Conservation (phyloP, 2,329 filamentous ascomycete species). For the Penicillium sp. region DNA sequence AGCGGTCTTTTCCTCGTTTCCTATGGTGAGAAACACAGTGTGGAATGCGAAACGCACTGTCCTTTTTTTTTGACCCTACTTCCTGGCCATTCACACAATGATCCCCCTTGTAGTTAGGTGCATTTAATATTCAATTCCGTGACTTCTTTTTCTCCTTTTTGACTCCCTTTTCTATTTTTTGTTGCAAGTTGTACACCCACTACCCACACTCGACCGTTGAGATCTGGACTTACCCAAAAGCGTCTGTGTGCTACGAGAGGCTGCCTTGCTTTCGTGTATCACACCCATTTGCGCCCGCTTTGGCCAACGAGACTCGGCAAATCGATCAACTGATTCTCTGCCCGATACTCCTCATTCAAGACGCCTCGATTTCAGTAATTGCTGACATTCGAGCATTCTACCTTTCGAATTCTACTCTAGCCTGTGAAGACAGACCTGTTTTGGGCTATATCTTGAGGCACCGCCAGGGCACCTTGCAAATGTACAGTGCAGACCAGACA, state of each 20-base stretch:
- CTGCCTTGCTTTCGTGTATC: constrained; percentile 38
- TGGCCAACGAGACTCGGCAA: constrained; percentile 24
- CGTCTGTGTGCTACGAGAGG: constrained; percentile 34
- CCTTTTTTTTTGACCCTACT: constrained; percentile 15
- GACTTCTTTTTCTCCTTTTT: background rate
- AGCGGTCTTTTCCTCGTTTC: constrained; percentile 19
- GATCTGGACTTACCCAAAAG: constrained; percentile 33
- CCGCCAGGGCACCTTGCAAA: constrained; percentile 35
- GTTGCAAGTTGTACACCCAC: constrained; percentile 1
- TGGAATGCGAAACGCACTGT: constrained; percentile 8
- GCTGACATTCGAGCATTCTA: constrained; percentile 14
- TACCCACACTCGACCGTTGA: constrained; percentile 24
- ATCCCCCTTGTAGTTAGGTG: constrained; percentile 9
- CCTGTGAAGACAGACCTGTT: constrained; percentile 14
- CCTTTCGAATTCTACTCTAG: constrained; percentile 25
- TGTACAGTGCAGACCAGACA: constrained; percentile 33
- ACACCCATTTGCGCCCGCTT: constrained; percentile 37
- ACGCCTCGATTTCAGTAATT: constrained; percentile 25
- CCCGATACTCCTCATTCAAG: constrained; percentile 23
- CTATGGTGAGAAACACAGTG: constrained; percentile 1
- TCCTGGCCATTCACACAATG: background rate
- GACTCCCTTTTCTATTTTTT: background rate
- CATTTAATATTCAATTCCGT: constrained; percentile 9
- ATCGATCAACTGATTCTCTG: constrained; percentile 23
- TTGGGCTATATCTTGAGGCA: constrained; percentile 40